Evolutionary conservation across 2,329 filamentous ascomycete genomes (phyloP), one percentile per base, ranked within the genome.

Genomic region (Pseudogymnoascus sp.): DNA sequence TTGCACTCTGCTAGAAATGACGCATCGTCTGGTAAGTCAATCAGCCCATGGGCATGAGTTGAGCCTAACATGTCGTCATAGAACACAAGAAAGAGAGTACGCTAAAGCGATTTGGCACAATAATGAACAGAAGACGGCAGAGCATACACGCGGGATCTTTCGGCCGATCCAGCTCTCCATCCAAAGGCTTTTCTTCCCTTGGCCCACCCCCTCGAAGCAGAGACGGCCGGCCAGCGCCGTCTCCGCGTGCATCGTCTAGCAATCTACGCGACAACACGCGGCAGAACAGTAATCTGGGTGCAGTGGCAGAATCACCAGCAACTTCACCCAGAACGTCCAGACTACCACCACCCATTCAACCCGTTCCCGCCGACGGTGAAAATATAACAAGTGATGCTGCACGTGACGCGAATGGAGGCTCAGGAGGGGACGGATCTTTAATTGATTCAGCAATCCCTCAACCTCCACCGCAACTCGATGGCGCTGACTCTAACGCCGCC

Each of bases 101-200:
- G 9, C 67, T 77, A 53, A 75, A 73, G 68, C 82, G 87, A 63
- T 80, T 91, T 62, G 87, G 88, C 15, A 90, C 87, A 11, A 87
- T 90, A 78, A 81, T 90, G 50, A 82, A 84, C 28, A 80, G 86
- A 21, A 78, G 86, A 65, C 80, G 87, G 40, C 86, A 89, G 73
- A 90, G 87, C 73, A 79, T 89, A 63, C 80, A 90, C 74, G 81
- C 80, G 66, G 78, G 87, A 75, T 64, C 44, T 87, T 83, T 72
- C 83, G 78, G 64, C 82, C 77, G 72, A 62, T 69, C 71, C n/a
- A 79, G 81, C 69, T 87, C 81, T 0, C 80, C 83, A 1, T 76
- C 78, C 36, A 87, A 84, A 72, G 78, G 79, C 19, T 80, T 72
- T 44, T 61, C 67, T 36, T 62, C 82, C 1, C 88, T 91, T 70